Evolutionary conservation across 2,329 filamentous ascomycete genomes (phyloP), one percentile per base, ranked within the genome.

Genomic region (Aspergillus vadensis): DNA sequence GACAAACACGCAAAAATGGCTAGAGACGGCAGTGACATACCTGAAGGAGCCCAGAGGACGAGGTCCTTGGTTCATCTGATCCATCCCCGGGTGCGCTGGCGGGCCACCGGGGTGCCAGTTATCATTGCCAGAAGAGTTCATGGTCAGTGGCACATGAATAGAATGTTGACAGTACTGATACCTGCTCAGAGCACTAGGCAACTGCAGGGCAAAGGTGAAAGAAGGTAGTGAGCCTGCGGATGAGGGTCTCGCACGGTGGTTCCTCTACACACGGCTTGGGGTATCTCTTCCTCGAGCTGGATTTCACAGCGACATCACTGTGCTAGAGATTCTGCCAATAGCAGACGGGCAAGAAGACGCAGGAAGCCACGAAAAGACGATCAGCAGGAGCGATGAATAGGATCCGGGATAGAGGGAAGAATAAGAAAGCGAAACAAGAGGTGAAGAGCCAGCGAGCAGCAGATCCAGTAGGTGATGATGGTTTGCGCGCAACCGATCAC

Each of bases 21-120:
- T 15, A 4, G 19, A 19, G 7, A 8, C 14, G 12, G 9, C 10
- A 23, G n/a, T 21, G 69, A 36, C 74, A 65, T 77, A 80, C 79
- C 76, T 75, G 70, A 79, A 81, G 27, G 76, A 75, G 47, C 76
- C 77, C 66, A 80, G 70, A 47, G 77, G 75, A 63, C 79, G 75
- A 64, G 75, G 72, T 63, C 76, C 76, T 66, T 76, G 77, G 67
- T 68, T 77, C 71, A 77, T 72, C 64, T 74, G 77, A 63, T 76
- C 78, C 72, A 76, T 78, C 65, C 73, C 73, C 68, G 74, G 73
- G 69, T 78, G 77, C 62, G 75, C 71, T 61, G 76, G 76, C 52
- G 74, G 74, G 57, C 76, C 75, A 69, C 73, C 73, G 54, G 73
- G 73, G 68, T 79, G 76, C 77, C 77, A 79, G 60, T 70, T 75